A percentile compares a stretch with the other conserved stretches of the same genome.
Conservation (phyloP, 148 eudicot species). For the Limonium bicolor region DNA sequence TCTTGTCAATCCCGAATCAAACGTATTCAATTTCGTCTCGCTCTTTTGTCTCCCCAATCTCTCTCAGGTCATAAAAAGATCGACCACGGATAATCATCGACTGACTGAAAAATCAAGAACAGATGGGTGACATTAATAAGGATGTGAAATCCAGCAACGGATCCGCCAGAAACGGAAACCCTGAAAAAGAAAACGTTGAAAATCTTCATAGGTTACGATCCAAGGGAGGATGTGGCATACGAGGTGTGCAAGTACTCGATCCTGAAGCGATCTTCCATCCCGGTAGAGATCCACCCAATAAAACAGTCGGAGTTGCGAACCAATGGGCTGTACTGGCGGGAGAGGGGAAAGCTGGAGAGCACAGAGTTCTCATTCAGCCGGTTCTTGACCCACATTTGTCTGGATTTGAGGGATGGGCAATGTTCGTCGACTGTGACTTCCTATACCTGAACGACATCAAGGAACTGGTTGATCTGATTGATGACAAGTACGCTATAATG, state of each 20-base stretch:
- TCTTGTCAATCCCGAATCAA: too few relatives aligned
- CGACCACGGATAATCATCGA: too few relatives aligned
- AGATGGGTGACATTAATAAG: too few relatives aligned
- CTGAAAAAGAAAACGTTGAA: slow-evolving; percentile 24
- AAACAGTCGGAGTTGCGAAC: slow-evolving; percentile 55
- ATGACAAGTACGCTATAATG: slow-evolving; percentile 78
- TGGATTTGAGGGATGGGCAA: slow-evolving; percentile 70
- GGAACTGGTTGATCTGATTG: slow-evolving; percentile 45
- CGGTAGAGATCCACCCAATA: slow-evolving; percentile 54
- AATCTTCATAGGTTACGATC: slow-evolving; percentile 87
- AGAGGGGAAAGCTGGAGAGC: slow-evolving; percentile 70
- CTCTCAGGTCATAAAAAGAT: too few relatives aligned
- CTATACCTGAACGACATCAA: slow-evolving; percentile 56
- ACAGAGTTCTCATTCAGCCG: slow-evolving; percentile 84
- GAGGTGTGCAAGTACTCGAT: slow-evolving; percentile 76
- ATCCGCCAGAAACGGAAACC: slow-evolving; percentile 12
- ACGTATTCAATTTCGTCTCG: too few relatives aligned
- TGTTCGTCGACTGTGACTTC: slow-evolving; percentile 97
- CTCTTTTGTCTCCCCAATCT: too few relatives aligned
- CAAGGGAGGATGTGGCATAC: slow-evolving; percentile 62
- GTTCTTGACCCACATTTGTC: slow-evolving; percentile 80
- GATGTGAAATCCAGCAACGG: too few relatives aligned
- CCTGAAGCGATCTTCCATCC: slow-evolving; percentile 54
- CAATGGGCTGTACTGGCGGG: slow-evolving; percentile 57
- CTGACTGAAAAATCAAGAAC: too few relatives aligned